phyloP scores from a whole-genome alignment of 129 eudicot genomes.

The Logfia minima region DNA sequence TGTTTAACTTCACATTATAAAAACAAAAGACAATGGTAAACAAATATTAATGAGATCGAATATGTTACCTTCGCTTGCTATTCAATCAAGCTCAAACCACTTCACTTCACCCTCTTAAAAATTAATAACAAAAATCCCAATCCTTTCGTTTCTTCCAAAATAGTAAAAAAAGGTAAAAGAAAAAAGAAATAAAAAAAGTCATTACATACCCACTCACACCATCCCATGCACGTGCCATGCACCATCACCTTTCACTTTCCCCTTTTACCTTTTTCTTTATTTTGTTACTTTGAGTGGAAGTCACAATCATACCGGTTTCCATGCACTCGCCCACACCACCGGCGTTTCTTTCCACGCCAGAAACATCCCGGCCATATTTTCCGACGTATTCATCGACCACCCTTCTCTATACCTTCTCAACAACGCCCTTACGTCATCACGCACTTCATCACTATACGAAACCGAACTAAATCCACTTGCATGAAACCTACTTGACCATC shows the following conservation, averaged over 20 bases:
- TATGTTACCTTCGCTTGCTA: constrained; percentile 35
- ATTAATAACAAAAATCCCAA: constrained; percentile 33
- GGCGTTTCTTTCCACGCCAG: constrained; percentile 90
- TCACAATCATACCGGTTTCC: constrained; percentile 67
- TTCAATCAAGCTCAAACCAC: constrained; percentile 43
- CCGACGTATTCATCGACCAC: constrained; percentile 69
- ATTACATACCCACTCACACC: constrained; percentile 40
- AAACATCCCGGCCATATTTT: constrained; percentile 71
- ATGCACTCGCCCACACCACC: constrained; percentile 99
- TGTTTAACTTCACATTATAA: background rate
- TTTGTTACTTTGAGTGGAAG: constrained; percentile 33
- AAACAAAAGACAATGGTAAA: background rate
- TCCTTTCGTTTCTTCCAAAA: constrained; percentile 26
- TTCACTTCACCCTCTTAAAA: constrained; percentile 36
- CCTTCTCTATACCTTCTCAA: constrained; percentile 94
- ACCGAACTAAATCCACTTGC: constrained; percentile 49
- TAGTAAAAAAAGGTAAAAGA: background rate
- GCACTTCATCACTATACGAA: constrained; percentile 72
- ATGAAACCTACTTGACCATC: constrained; percentile 68
- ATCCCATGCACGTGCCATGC: constrained; percentile 41
- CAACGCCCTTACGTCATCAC: constrained; percentile 89
- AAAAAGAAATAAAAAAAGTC: constrained; percentile 15
- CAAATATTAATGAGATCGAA: constrained; percentile 24
- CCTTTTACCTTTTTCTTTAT: constrained; percentile 8
- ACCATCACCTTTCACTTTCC: constrained; percentile 32